Conservation (phyloP, 495 filamentous ascomycete species). For the Trichoderma virens region DNA sequence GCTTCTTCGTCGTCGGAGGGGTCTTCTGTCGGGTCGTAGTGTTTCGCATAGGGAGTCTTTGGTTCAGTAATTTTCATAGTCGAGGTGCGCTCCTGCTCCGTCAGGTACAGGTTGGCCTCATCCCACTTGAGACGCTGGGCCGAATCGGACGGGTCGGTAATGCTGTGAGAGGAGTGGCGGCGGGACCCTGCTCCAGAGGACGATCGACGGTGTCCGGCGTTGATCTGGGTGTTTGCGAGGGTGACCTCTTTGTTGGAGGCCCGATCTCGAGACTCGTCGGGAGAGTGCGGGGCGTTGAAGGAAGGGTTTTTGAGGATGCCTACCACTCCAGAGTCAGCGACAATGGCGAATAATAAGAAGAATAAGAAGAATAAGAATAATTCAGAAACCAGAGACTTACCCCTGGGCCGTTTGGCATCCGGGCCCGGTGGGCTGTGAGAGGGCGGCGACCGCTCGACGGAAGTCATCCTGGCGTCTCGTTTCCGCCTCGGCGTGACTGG, state of each 20-base stretch:
- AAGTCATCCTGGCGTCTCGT: slow-evolving; percentile 25
- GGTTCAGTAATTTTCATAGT: slow-evolving; percentile 99
- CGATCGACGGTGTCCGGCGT: slow-evolving; percentile 83
- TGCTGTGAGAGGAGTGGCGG: slow-evolving; percentile 54
- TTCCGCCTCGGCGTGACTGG: neutral
- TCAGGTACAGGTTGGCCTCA: slow-evolving; percentile 91
- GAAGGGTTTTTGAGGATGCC: slow-evolving; percentile 94
- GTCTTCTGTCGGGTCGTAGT: slow-evolving; percentile 85
- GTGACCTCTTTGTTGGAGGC: slow-evolving; percentile 74
- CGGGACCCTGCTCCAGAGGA: slow-evolving; percentile 64
- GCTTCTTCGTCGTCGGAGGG: slow-evolving; percentile 61
- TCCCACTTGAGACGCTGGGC: slow-evolving; percentile 89
- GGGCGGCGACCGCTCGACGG: slow-evolving; percentile 25
- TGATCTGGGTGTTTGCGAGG: slow-evolving; percentile 86
- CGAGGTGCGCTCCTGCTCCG: slow-evolving; percentile 85
- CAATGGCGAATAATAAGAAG: neutral
- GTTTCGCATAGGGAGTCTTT: slow-evolving; percentile 89
- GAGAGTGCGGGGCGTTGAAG: slow-evolving; percentile 45
- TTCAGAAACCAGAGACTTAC: slow-evolving; percentile 41
- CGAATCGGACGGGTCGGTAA: slow-evolving; percentile 33
- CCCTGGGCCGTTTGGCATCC: slow-evolving; percentile 63
- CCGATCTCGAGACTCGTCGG: slow-evolving; percentile 25
- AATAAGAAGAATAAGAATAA: neutral
- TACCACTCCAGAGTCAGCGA: slow-evolving; percentile 24
- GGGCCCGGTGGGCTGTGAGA: slow-evolving; percentile 35